Conservation (phyloP, 805 yeast species). For the Teunomyces aglyptinius region DNA sequence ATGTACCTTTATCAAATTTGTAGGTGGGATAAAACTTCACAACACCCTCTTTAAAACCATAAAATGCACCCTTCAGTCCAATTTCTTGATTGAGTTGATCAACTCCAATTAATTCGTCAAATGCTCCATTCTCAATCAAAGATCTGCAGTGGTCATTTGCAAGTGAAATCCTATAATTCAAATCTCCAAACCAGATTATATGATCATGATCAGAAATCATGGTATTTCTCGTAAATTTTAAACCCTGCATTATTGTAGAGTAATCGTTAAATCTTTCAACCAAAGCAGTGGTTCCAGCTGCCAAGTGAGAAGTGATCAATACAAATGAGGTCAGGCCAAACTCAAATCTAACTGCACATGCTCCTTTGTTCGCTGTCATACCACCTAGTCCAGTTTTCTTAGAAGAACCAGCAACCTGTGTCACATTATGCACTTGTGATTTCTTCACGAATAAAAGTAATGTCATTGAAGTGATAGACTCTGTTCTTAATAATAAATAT, state of each 20-base stretch:
- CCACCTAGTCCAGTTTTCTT: constrained; percentile 97
- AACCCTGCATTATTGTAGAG: constrained; percentile 68
- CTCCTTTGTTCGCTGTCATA: constrained; percentile 96
- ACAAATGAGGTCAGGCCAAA: constrained; percentile 54
- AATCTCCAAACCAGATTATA: constrained; percentile 89
- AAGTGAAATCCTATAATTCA: constrained; percentile 78
- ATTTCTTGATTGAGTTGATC: constrained; percentile 84
- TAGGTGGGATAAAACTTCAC: constrained; percentile 88
- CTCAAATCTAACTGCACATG: constrained; percentile 86
- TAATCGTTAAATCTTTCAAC: constrained; percentile 88
- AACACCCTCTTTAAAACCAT: constrained; percentile 62
- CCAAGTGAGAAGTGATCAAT: constrained; percentile 84
- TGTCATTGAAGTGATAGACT: constrained; percentile 69
- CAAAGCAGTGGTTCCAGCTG: constrained; percentile 83
- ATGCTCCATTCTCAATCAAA: constrained; percentile 46
- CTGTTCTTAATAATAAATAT: constrained; percentile 68
- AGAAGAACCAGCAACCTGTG: constrained; percentile 89
- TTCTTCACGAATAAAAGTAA: constrained; percentile 62
- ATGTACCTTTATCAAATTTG: constrained; percentile 87
- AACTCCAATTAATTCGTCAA: constrained; percentile 52
- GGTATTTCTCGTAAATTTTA: constrained; percentile 75
- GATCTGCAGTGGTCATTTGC: constrained; percentile 67
- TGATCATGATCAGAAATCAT: constrained; percentile 75
- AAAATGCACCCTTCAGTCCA: constrained; percentile 25
- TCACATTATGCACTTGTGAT: constrained; percentile 49